Base-by-base conservation (phyloP, 208 protist species). In the Crithidia mellificae region DNA sequence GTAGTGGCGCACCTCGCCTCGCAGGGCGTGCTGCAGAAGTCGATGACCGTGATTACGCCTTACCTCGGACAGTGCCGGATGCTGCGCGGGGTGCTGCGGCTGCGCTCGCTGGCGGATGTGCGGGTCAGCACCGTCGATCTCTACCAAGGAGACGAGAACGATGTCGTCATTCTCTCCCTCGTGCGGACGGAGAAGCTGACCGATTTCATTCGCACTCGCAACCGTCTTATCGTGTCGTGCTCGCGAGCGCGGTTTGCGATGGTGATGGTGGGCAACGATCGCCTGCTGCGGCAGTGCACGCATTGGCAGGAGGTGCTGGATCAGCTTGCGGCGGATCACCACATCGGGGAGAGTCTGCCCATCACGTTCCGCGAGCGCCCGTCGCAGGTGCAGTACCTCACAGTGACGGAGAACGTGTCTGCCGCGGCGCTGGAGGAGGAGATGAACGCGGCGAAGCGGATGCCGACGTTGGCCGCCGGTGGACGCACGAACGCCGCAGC, bases 131-230 rank as follows among this genome's bases (percentile, higher is more conserved):
- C 97, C 32, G 90, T 99, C 6, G 97, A 98, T 78, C 88, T 96
- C 22, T 98, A 91, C 80, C 98, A 99, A 64, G 97, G 98, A 20
- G 92, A 98, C 57, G 97, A 98, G 80, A 94, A 93, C 52, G 92
- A 98, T 54, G 63, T 98, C 29, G 87, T 99, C 15, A 84, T 99
- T 52, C 66, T 98, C 30, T 98, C 93, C 3, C 65, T 98, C 27
- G 96, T 98, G 41, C 90, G 98, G 4, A 98, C 91, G 36, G 95
- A 97, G 68, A 84, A 82, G 54, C 59, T 95, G 67, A 98, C 97
- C 24, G 96, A 98, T 38, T 99, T 99, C 63, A 82, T 98, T 51
- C 79, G 84, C 29, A 94, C 90, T 53, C 76, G 84, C 15, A 97
- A 98, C 58, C 92, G 98, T 34, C 84, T 98, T 64, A 98, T 98